Evolutionary conservation across 495 filamentous ascomycete species (phyloP).

Genomic region (Hypoxylon cercidicola): DNA sequence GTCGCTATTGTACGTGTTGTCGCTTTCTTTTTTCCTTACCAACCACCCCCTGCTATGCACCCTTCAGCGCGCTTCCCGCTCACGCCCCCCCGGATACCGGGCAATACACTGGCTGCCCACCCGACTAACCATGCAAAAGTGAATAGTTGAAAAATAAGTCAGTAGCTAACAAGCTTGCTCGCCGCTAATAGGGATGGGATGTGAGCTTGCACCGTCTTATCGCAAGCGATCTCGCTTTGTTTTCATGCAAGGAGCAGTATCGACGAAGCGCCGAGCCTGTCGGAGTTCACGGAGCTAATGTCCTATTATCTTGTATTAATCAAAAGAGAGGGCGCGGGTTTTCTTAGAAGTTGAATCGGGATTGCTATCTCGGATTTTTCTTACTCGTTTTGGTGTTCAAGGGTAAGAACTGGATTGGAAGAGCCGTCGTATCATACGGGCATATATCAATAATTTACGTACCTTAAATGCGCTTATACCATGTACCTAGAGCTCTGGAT

Average conservation of each 20-base stretch:
- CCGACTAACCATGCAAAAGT: conserved; percentile 32
- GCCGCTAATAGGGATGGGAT: conserved; percentile 30
- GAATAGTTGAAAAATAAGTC: conserved; percentile 25
- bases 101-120: conserved; percentile 17
- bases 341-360: too few species aligned
- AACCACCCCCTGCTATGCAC: too few species aligned
- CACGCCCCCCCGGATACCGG: conserved; percentile 3
- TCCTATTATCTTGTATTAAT: neutral
- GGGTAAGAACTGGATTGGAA: too few species aligned
- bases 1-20: conserved; percentile 75
- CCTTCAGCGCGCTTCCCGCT: conserved; percentile 3
- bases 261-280: neutral
- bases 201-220: conserved; percentile 20
- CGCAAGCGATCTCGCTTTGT: conserved; percentile 1
- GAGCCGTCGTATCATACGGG: too few species aligned
- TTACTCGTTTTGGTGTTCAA: too few species aligned
- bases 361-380: too few species aligned
- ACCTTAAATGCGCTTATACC: too few species aligned
- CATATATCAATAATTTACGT: too few species aligned
- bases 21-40: conserved; percentile 16
- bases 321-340: too few species aligned
- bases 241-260: conserved; percentile 2
- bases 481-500: too few species aligned
- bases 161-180: conserved; percentile 33
- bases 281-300: neutral